phyloP scores from a whole-genome alignment of 2,329 filamentous ascomycete genomes.

The Talaromyces atroroseus region DNA sequence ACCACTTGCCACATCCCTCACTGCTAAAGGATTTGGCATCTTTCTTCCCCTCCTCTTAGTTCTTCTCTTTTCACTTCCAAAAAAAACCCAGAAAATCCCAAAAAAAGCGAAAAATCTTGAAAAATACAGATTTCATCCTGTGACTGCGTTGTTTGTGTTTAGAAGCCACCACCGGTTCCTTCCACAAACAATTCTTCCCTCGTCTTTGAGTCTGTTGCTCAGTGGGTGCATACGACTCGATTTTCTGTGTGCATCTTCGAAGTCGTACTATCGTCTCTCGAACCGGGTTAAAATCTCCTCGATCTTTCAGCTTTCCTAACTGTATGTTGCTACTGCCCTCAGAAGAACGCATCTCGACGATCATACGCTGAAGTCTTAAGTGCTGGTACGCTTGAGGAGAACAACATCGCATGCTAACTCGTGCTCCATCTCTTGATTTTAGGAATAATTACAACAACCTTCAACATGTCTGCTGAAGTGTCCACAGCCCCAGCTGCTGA shows the following conservation, averaged over 20 bases:
- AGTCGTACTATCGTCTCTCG: neutral
- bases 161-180: constrained; percentile 15
- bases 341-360: neutral
- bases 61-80: constrained; percentile 27
- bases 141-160: constrained; percentile 27
- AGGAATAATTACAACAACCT: constrained; percentile 57
- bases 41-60: constrained; percentile 20
- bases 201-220: constrained; percentile 3
- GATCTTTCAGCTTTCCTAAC: constrained; percentile 5
- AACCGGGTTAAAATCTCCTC: neutral
- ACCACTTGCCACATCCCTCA: constrained; percentile 16
- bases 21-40: constrained; percentile 18
- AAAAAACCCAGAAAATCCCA: constrained; percentile 28
- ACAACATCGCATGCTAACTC: constrained; percentile 1
- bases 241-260: constrained; percentile 3
- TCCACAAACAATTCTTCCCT: constrained; percentile 15
- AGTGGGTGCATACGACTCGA: constrained; percentile 4
- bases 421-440: constrained; percentile 11
- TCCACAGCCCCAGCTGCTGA: constrained; percentile 65
- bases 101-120: constrained; percentile 33
- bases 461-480: constrained; percentile 75
- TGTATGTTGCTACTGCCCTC: neutral
- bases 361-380: neutral
- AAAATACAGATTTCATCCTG: constrained; percentile 21
- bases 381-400: neutral